Evolutionary conservation across 192 early-diverging fungal genomes (phyloP), one percentile per base, ranked within the genome.

Genomic region (Coemansia sp.): DNA sequence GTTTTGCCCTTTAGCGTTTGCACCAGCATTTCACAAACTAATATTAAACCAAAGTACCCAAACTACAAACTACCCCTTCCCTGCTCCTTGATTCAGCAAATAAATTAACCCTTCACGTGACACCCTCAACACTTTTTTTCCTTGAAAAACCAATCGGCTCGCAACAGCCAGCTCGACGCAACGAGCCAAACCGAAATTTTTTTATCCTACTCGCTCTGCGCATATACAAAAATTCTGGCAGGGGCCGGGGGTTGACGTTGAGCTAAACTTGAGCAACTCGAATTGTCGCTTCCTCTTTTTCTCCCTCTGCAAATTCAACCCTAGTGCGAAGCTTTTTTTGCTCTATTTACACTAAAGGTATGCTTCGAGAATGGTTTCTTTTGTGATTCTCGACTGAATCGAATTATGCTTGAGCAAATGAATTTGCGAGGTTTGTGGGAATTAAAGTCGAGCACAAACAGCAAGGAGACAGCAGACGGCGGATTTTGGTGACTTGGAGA

Each of bases 121-220:
- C 39, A 63, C 71, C 71, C 71, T 73, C 56, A 67, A 73, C 71
- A 66, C 60, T 47, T 67, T 60, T 37, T 41, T 41, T 27, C 27
- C 39, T 41, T 6, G 10, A 5, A 38, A 38, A 2, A 0, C 39
- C 10, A 41, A 9, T 41, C 39, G 41, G 41, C 41, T 43, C 41
- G 41, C 12, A 11, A 15, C 10, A 15, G 1, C 12, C 41, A n/a
- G 15, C 10, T 15, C 39, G 39, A 14, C 8, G 19, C 12, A 24
- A n/a, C 27, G n/a, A 62, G 29, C 32, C 50, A 52, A 49, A n/a
- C 52, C 24, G 52, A 54, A 54, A 54, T 63, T 63, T 63, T 52
- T 63, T 63, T 3, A 29, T 15, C 14, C 12, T 19, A 22, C 14
- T 35, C 37, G 37, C 10, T 38, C 21, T 21, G 21, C 21, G 0